Base-by-base conservation (phyloP, 192 early-diverging fungal species). In the Kickxella alabastrina region DNA sequence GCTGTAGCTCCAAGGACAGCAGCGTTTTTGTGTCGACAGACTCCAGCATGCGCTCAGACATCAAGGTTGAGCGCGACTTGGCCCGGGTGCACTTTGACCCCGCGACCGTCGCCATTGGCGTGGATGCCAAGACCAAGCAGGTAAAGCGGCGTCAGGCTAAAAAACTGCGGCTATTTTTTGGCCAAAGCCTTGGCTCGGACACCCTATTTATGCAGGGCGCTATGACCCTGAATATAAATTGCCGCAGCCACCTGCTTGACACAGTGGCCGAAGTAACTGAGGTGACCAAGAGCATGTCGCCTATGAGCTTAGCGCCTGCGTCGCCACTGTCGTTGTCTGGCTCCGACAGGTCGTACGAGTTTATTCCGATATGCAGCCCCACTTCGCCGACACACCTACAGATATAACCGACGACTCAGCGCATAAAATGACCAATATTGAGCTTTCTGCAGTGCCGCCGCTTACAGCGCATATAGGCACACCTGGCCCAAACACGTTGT, bases 141-240 rank as follows among this genome's bases (percentile, higher is more conserved):
- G 31, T 6, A 23, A 24, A 35, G 31, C 52, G 53, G 4, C 57
- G 42, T 24, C 52, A 58, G 0, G 65, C 41, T 1, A 43, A 57
- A 21, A 62, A 62, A 35, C 58, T 68, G 18, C 52, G 54, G 18
- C 43, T 39, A 21, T 68, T 68, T 36, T 68, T 68, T 29, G 66
- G 66, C 12, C 66, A 68, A 34, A 68, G 66, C 45, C 53, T 68
- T n/a, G 48, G 40, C 29, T 43, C 66, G 9, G 66, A 68, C n/a
- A 49, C 66, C 0, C 39, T 57, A 26, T 36, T 57, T 15, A 40
- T 29, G 32, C 65, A 67, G 37, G 12, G 12, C 12, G 12, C 27
- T 28, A 13, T 26, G 13, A 26, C 43, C 25, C 23, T 26, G 28
- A 8, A 45, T 9, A 26, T 10, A 4, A 2, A 9, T 2, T 28